Evolutionary conservation across 805 yeast species (phyloP), one percentile per base, ranked within the genome.

Genomic region (Cyberlindnera sargentensis): DNA sequence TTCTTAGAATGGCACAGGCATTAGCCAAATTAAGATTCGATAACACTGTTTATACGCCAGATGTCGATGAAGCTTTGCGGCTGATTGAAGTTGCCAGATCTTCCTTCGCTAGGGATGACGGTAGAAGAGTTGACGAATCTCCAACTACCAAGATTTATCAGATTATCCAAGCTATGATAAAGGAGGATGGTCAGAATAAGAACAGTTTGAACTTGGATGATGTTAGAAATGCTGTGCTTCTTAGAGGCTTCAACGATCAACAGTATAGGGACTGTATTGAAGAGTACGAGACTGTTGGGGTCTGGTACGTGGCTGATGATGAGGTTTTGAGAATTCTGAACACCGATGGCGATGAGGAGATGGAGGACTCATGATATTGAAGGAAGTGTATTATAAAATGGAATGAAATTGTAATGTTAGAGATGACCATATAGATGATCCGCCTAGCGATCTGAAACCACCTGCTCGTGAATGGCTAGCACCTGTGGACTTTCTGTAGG

Each of bases 11-110:
- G 43, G 78, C 97, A 2, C 99, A 93, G 67, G 77, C 96, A 0
- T 68, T 93, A 44, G 99, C 99, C 6, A 93, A 93, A 63, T 63
- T 93, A 45, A 80, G 81, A 44, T 68, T 93, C 44, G 73, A 83
- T 11, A 91, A 96, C 2, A 73, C 87, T 15, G 98, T 96, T 3
- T 75, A 79, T 7, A 93, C 80, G 54, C 82, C 78, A 49, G 98
- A 93, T 60, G 99, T 93, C 28, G 91, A 87, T 55, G 99, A 93
- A 61, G 97, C 98, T 0, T 85, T 93, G 48, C 70, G 99, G 56
- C 69, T 93, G 48, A 93, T 93, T 65, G 86, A 86, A 47, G 97
- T 86, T 10, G 87, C 96, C n/a, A 86, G 90, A 64, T 80, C 84
- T 46, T 84, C 96, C 6, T 72, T 91, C 55, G 40, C 40, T 33